Conservation (phyloP, 2,329 filamentous ascomycete species). For the Septoria petroselini region DNA sequence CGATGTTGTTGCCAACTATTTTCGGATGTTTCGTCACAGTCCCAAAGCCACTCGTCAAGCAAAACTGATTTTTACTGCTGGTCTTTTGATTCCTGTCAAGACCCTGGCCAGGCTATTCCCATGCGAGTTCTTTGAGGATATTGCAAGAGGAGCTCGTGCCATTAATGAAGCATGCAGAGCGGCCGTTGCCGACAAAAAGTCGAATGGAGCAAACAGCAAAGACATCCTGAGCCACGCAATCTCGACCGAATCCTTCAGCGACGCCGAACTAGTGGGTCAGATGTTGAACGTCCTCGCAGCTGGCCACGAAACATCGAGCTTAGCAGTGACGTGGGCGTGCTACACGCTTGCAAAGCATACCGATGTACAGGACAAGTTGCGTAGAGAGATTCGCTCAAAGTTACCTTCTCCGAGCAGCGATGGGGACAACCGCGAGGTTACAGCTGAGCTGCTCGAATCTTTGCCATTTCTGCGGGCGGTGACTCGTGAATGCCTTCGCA, state of each 20-base stretch:
- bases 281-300: constrained; percentile 55
- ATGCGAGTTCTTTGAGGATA: constrained; percentile 1
- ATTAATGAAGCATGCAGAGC: background rate
- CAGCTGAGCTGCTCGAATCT: background rate
- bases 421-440: background rate
- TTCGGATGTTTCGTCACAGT: constrained; percentile 7
- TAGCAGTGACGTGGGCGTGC: constrained; percentile 68
- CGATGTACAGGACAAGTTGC: constrained; percentile 1
- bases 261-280: constrained; percentile 51
- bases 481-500: background rate
- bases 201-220: background rate
- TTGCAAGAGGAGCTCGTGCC: background rate
- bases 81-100: background rate
- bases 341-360: constrained; percentile 57
- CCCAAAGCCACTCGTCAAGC: background rate
- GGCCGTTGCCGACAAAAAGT: background rate
- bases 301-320: constrained; percentile 70
- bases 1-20: constrained; percentile 4
- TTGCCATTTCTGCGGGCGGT: constrained; percentile 1
- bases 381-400: background rate
- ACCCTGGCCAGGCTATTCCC: background rate
- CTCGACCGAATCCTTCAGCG: constrained; percentile 41
- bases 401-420: background rate
- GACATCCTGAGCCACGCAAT: constrained; percentile 7
- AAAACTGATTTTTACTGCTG: background rate